phyloP scores from a whole-genome alignment of 1,139 yeast genomes.

The Suhomyces wounanorum region DNA sequence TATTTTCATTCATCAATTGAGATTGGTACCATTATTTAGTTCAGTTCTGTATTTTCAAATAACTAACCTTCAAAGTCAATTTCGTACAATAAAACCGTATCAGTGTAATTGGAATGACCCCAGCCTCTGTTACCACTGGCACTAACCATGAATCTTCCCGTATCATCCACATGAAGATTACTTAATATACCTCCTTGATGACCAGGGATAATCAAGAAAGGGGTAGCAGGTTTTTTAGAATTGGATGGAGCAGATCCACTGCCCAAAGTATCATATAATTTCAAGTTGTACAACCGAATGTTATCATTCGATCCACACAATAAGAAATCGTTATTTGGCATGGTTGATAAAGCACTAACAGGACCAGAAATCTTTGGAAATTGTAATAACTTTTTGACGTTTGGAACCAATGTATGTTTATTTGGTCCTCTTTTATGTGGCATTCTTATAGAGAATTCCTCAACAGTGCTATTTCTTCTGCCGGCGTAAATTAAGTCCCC shows the following conservation, averaged over 20 bases:
- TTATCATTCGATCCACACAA: slow-evolving; percentile 91
- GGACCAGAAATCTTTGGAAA: slow-evolving; percentile 93
- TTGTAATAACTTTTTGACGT: slow-evolving; percentile 59
- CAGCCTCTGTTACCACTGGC: slow-evolving; percentile 96
- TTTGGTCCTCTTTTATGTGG: slow-evolving; percentile 37
- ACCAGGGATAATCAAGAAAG: slow-evolving; percentile 64
- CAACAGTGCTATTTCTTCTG: slow-evolving; percentile 85
- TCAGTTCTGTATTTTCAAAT: not conserved
- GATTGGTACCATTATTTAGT: not conserved
- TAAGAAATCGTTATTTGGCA: slow-evolving; percentile 80
- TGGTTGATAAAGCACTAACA: slow-evolving; percentile 74
- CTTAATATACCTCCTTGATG: slow-evolving; percentile 60
- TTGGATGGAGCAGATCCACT: slow-evolving; percentile 17
- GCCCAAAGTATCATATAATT: slow-evolving; percentile 42
- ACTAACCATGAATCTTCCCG: slow-evolving; percentile 83
- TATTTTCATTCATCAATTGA: slow-evolving; percentile 14
- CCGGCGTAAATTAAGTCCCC: slow-evolving; percentile 85
- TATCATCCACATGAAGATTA: slow-evolving; percentile 74
- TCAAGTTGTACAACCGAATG: slow-evolving; percentile 78
- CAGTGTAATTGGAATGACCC: slow-evolving; percentile 79
- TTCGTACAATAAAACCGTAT: slow-evolving; percentile 78
- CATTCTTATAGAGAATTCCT: slow-evolving; percentile 76
- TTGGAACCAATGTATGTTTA: slow-evolving; percentile 36
- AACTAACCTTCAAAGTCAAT: slow-evolving; percentile 43
- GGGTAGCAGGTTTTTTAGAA: slow-evolving; percentile 48